Conservation (phyloP, 306 rosid species). For the Castanea mollissima region DNA sequence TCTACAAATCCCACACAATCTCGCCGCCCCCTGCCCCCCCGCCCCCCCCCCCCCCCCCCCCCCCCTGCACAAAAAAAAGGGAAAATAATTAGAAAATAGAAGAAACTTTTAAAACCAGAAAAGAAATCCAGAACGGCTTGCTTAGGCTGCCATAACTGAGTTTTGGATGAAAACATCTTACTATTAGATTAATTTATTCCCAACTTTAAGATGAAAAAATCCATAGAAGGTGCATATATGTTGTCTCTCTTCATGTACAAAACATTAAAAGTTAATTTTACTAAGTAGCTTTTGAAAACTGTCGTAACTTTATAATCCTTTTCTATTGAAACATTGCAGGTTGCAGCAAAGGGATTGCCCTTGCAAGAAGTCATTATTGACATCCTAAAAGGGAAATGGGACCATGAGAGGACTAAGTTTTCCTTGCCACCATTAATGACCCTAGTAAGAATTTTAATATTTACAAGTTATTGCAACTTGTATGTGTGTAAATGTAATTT, state of each 20-base stretch:
- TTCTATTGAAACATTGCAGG: conserved; percentile 43
- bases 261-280: conserved; percentile 1
- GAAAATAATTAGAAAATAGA: not conserved
- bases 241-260: not conserved
- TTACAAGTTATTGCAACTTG: conserved; percentile 4
- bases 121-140: not conserved
- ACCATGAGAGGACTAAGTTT: conserved; percentile 79
- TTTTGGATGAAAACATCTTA: conserved; percentile 9
- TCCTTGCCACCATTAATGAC: conserved; percentile 95
- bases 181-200: conserved; percentile 4
- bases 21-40: not conserved
- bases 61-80: not conserved
- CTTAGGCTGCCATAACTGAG: not conserved
- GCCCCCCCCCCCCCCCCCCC: not conserved
- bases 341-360: conserved; percentile 43
- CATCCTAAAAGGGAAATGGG: conserved; percentile 80
- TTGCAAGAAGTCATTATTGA: conserved; percentile 56
- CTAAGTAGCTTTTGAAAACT: conserved; percentile 17
- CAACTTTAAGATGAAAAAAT: conserved; percentile 1
- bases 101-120: not conserved
- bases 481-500: not conserved
- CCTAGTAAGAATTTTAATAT: conserved; percentile 62
- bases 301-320: conserved; percentile 11
- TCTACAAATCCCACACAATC: not conserved
- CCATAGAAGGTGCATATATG: conserved; percentile 9